Evolutionary conservation across 345 rosid genomes (phyloP), one percentile per base, ranked within the genome.

Genomic region (Hypericum perforatum): DNA sequence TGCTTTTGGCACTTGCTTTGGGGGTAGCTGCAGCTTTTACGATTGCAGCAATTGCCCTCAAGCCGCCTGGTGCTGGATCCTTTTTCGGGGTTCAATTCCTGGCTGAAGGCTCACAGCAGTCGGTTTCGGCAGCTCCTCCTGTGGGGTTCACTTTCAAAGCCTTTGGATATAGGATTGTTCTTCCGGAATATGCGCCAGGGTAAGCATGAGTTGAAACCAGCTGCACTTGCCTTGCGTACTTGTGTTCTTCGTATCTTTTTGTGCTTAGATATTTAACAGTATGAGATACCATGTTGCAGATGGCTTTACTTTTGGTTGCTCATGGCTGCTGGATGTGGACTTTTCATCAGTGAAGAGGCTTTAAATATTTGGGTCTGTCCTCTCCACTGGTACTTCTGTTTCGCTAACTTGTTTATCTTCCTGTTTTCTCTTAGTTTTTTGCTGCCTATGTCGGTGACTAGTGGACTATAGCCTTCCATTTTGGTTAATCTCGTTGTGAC

Each of bases 251-350:
- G 32, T 22, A 22, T 22, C 32, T 22, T 22, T 22, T 22, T 22
- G 32, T 22, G 32, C 32, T 22, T 22, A 22, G 32, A 22, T 22
- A 22, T 22, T 10, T 58, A 62, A 55, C 14, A 57, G 48, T 37
- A 37, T 59, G 9, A 37, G 5, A 47, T 49, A 45, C 51, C 14
- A 5, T 37, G 56, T 63, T 70, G 58, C 80, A 86, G 95, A 70
- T 89, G 95, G 92, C 55, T 89, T 50, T 89, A 89, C 81, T 89
- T 89, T 65, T 84, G 94, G 95, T 71, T 86, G 81, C 82, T 83
- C 43, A 86, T 89, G 94, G 95, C 94, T 56, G 97, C 97, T 39
- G 95, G 94, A 10, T 86, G 66, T 13, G 95, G 94, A 65, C 75
- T 89, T 52, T 85, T 89, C 70, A 71, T 85, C 51, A 85, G 97